These are phyloP conservation scores for Lachnellula subtilissima DNA, from an alignment of 2,329 filamentous ascomycete species.

Conservation along the genomic window DNA sequence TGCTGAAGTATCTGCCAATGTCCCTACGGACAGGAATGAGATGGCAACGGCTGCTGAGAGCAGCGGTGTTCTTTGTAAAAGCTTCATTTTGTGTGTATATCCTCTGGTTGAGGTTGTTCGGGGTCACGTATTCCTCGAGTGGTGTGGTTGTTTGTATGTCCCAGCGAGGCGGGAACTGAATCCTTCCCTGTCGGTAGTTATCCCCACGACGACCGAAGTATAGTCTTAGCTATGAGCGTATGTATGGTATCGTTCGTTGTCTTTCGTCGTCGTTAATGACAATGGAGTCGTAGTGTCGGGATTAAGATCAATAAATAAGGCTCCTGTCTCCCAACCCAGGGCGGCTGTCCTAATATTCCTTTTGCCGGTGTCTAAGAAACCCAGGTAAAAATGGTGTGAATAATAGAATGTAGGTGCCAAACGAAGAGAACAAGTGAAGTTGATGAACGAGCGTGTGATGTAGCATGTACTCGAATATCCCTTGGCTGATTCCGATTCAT, in stretches of 20 bases:
- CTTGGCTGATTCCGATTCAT: too few species aligned
- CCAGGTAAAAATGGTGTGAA: too few species aligned
- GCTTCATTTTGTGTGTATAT: constrained; percentile 18
- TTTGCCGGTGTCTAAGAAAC: too few species aligned
- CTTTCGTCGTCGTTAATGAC: not conserved
- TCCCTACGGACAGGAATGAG: constrained; percentile 16
- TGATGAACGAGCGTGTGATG: too few species aligned
- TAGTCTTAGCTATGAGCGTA: not conserved
- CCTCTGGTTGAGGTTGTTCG: not conserved
- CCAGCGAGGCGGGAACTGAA: constrained; percentile 3
- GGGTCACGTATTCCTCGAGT: not conserved
- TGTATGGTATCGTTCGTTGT: not conserved
- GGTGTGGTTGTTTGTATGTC: constrained; percentile 1
- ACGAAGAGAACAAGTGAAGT: too few species aligned
- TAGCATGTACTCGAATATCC: too few species aligned
- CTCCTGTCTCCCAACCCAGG: too few species aligned
- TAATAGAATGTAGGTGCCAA: too few species aligned
- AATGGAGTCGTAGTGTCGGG: too few species aligned
- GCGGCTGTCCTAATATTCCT: too few species aligned
- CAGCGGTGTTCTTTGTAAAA: constrained; percentile 12
- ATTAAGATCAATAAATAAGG: too few species aligned
- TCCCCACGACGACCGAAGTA: not conserved
- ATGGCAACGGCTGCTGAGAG: constrained; percentile 15
- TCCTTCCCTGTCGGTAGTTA: not conserved
- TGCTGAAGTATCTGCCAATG: constrained; percentile 8